Evolutionary conservation across 495 filamentous ascomycete species (phyloP).

Genomic region (Parachaetomium inaequale): DNA sequence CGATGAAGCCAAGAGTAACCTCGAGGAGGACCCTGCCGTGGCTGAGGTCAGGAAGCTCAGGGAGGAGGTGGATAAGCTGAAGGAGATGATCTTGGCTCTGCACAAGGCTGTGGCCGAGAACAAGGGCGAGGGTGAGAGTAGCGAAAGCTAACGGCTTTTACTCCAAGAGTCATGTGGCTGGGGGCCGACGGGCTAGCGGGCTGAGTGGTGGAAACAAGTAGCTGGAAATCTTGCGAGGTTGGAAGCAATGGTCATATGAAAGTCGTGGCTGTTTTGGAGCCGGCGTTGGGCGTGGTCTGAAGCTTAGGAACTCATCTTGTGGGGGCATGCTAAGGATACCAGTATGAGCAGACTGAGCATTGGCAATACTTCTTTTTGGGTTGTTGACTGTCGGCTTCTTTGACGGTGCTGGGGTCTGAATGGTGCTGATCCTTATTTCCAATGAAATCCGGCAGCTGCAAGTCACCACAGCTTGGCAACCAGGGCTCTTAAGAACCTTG

Average conservation of each 20-base stretch:
- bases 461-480: background rate
- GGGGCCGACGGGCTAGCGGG: too few relatives aligned
- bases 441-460: background rate
- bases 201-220: background rate
- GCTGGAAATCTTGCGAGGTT: too few relatives aligned
- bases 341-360: background rate
- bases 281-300: background rate
- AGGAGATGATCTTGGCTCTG: slow-evolving; percentile 38
- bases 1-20: slow-evolving; percentile 66
- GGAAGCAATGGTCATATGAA: too few relatives aligned
- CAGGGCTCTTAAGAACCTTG: background rate
- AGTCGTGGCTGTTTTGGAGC: background rate
- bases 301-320: background rate
- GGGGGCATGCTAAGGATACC: too few relatives aligned
- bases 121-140: background rate
- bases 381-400: too few relatives aligned
- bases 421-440: too few relatives aligned
- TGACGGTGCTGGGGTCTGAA: too few relatives aligned
- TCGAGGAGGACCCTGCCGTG: slow-evolving; percentile 66
- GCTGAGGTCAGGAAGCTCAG: slow-evolving; percentile 65
- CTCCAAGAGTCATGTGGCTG: background rate
- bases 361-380: too few relatives aligned
- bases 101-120: slow-evolving; percentile 11
- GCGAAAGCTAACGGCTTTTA: background rate
- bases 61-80: slow-evolving; percentile 66